Evolutionary conservation across 495 filamentous ascomycete species (phyloP).

Genomic region (Lasiosphaeria ovina): DNA sequence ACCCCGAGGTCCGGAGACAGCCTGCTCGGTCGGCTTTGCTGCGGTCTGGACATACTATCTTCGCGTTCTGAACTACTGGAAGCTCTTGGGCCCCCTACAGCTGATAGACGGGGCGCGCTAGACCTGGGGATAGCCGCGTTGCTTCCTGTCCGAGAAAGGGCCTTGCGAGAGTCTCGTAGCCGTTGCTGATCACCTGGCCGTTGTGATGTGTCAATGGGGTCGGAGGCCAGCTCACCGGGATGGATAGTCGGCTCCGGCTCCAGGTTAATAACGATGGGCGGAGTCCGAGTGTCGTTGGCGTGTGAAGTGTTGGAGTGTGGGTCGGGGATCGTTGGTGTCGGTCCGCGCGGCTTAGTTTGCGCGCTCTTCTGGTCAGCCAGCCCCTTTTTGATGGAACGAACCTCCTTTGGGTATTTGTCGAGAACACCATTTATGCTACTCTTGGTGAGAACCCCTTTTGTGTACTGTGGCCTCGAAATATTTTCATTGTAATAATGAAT

Average conservation of each 20-base stretch:
- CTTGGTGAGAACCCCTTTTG: slow-evolving; percentile 34
- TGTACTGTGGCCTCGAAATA: slow-evolving; percentile 39
- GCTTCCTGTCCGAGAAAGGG: not conserved
- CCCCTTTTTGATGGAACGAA: slow-evolving; percentile 7
- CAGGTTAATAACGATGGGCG: not conserved
- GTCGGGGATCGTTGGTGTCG: no score
- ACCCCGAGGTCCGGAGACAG: no score
- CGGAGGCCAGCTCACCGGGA: not conserved
- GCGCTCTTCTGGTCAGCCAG: not conserved
- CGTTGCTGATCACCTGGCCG: not conserved
- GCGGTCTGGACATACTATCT: not conserved
- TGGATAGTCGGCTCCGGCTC: not conserved
- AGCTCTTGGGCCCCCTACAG: not conserved
- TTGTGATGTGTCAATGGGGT: not conserved
- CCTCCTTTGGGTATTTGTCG: slow-evolving; percentile 19
- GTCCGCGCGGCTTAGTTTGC: not conserved
- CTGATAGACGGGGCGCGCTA: not conserved
- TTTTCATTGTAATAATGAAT: slow-evolving; percentile 46
- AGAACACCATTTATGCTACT: slow-evolving; percentile 33
- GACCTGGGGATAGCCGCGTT: not conserved
- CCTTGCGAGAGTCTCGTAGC: not conserved
- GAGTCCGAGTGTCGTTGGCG: no score
- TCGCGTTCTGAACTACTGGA: not conserved
- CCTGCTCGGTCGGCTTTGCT: not conserved
- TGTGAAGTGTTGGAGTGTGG: no score